Evolutionary conservation across 768 basidiomycete genomes (phyloP).

Genomic region (Exidia glandulosa): DNA sequence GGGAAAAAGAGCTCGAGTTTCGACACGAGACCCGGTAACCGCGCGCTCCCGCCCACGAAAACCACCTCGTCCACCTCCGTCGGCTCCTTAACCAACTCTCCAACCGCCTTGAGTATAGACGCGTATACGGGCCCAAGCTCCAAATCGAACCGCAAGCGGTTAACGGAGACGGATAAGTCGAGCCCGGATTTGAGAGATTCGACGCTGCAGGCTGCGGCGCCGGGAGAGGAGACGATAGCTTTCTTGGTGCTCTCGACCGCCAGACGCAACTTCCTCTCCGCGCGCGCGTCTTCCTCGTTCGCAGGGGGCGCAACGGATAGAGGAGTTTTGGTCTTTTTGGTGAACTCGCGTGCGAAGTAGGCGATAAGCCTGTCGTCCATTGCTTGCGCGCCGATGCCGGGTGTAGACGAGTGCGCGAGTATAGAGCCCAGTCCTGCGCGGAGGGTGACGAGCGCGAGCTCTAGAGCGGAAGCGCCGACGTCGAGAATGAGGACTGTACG

Average conservation of each 20-base stretch:
- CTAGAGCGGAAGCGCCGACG: constrained; percentile 64
- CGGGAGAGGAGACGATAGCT: constrained; percentile 66
- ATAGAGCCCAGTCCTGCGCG: constrained; percentile 64
- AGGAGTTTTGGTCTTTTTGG: constrained; percentile 82
- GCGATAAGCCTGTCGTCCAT: constrained; percentile 78
- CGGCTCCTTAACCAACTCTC: constrained; percentile 44
- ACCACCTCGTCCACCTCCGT: constrained; percentile 69
- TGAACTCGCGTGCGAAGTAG: constrained; percentile 92
- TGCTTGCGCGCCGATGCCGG: constrained; percentile 49
- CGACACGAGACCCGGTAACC: constrained; percentile 65
- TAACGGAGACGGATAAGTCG: constrained; percentile 68
- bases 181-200: constrained; percentile 90
- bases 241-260: constrained; percentile 91
- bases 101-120: constrained; percentile 39
- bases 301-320: constrained; percentile 50
- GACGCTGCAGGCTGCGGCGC: constrained; percentile 84
- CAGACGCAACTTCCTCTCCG: constrained; percentile 85
- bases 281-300: constrained; percentile 57
- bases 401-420: constrained; percentile 31
- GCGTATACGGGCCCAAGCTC: constrained; percentile 50
- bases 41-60: constrained; percentile 66
- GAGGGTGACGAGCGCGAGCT: constrained; percentile 58
- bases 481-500: constrained; percentile 75
- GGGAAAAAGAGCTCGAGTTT: constrained; percentile 35
- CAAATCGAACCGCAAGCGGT: constrained; percentile 53